These are phyloP conservation scores for Lasiodiplodia theobromae DNA, from an alignment of 2,329 filamentous ascomycete species.

Conservation along the genomic window DNA sequence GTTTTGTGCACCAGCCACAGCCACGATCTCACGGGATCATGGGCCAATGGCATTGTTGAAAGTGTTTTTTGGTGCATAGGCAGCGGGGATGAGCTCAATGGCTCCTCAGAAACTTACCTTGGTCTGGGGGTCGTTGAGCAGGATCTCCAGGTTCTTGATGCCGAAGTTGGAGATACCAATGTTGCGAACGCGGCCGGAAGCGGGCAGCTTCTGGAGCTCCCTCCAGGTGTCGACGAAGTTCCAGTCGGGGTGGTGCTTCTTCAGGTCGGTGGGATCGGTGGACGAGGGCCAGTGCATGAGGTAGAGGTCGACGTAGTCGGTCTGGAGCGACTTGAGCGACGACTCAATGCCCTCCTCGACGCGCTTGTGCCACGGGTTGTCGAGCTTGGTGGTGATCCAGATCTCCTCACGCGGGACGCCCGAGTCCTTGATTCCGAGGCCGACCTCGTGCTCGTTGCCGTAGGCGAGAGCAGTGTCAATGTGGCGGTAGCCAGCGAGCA, in stretches of 20 bases:
- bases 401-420: slow-evolving; percentile 71
- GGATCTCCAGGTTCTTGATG: slow-evolving; percentile 79
- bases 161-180: slow-evolving; percentile 89
- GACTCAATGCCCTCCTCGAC: slow-evolving; percentile 67
- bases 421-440: slow-evolving; percentile 71
- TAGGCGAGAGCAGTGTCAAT: slow-evolving; percentile 81
- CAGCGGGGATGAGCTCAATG: not conserved
- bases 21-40: not conserved
- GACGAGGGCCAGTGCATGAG: slow-evolving; percentile 73
- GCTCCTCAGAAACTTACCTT: slow-evolving; percentile 47
- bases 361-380: slow-evolving; percentile 79
- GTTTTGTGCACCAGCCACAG: not conserved
- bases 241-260: slow-evolving; percentile 78
- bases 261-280: slow-evolving; percentile 66
- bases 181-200: slow-evolving; percentile 75
- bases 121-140: slow-evolving; percentile 68
- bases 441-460: slow-evolving; percentile 78
- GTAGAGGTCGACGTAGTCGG: slow-evolving; percentile 74
- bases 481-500: slow-evolving; percentile 74
- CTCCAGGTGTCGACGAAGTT: slow-evolving; percentile 80
- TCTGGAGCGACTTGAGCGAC: slow-evolving; percentile 67
- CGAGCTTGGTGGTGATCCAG: slow-evolving; percentile 82
- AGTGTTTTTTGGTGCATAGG: not conserved
- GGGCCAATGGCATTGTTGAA: not conserved
- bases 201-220: slow-evolving; percentile 74